Evolutionary conservation across 2,329 filamentous ascomycete species (phyloP), one percentile per base, ranked within the genome.

Genomic region (Aspergillus versicolor): DNA sequence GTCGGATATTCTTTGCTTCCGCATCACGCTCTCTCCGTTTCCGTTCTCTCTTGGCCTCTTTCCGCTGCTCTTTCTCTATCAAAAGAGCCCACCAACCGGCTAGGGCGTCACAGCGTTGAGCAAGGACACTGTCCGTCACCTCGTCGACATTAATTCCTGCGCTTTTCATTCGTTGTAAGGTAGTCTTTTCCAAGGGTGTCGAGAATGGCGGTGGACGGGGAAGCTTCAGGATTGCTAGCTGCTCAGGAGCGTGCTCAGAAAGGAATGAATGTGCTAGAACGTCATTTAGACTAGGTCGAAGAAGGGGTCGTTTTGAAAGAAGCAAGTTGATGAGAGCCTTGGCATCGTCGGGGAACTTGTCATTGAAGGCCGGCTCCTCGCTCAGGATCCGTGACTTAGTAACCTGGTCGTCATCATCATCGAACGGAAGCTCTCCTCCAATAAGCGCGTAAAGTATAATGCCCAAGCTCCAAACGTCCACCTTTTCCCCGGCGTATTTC

Each of bases 381-480:
- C 85, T 86, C 55, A 99, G 77, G 57, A 99, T 99, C 72, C 85
- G 90, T 9, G 81, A 84, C 67, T 96, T 91, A 32, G 94, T 99
- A 32, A 88, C 82, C 62, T 85, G 88, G 70, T 99, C 94, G 68
- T 96, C 89, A 70, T 99, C 94, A 63, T 97, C 94, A 74, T 99
- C 94, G 67, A 96, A 99, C 0, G 94, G 94, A 41, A 99, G 81
- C 61, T 90, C 84, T 56, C 90, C 90, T 27, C 91, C 89, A 32
- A 94, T 80, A 63, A 94, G 79, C 40, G 92, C 90, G 74, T 91
- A 94, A 43, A 94, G 82, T 69, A 96, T 96, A 62, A 96, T 92
- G 60, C 92, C 92, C 70, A 92, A 89, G 75, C 93, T 97, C 94
- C 94, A 99, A 4, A 99, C 92, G 69, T 99, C 94, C 48, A 99